Base-by-base conservation (phyloP, 2,329 filamentous ascomycete species). In the Ceratocystis huliohia region DNA sequence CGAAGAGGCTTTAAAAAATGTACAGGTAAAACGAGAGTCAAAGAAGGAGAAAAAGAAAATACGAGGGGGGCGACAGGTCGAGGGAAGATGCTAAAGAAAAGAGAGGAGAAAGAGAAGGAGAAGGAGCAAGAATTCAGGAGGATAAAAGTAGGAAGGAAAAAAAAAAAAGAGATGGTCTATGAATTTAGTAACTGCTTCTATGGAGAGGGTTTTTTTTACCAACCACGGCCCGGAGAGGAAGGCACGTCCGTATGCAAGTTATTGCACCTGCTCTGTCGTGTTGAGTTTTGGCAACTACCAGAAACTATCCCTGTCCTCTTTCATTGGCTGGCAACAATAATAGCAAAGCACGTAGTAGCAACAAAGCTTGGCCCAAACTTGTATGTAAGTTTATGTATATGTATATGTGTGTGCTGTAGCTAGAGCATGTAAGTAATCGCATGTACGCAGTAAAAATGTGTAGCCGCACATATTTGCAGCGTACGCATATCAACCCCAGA, bases 81-180 rank as follows among this genome's bases (percentile, higher is more conserved):
- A 67, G 45, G 45, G 57, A 62, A 66, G 61, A 30, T 50, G 65
- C 57, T 44, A 67, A 64, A 66, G 66, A 66, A 69, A 67, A 22
- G 65, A 64, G 62, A 66, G 65, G 45, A 53, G 53, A 62, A 53
- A 69, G 69, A 69, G 66, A 69, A 65, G 66, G 69, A 53, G 25
- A 53, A 67, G 68, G 69, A 70, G 65, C 65, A 66, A 56, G 63
- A 56, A 63, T 30, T 30, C 25, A 63, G n/a, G 44, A 63, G 57
- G 22, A 15, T 37, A 57, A 59, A 41, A 30, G n/a, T 20, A 59
- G 22, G 64, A 57, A 48, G n/a, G 20, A 20, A n/a, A 61, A 65
- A 50, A 50, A 61, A 30, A 61, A 61, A 41, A 20, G 25, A 66
- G 61, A 13, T 33, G 45, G 44, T 48, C 44, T 44, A 66, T 41